Evolutionary conservation across 306 rosid genomes (phyloP).

Genomic region (Citrullus colocynthis): DNA sequence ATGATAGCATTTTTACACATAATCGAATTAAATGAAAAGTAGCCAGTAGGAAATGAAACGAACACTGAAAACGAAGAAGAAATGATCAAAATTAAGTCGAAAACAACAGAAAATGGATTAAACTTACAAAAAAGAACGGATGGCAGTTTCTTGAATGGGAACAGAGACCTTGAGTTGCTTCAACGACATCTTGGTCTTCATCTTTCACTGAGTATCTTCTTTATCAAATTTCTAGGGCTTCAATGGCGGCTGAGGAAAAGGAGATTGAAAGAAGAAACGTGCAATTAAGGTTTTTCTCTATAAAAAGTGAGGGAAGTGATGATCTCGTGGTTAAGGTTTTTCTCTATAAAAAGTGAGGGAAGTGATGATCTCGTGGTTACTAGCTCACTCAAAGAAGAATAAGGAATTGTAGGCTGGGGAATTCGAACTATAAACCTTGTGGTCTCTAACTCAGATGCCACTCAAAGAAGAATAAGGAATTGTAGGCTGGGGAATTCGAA

Average conservation of each 20-base stretch:
- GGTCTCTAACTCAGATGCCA: no score
- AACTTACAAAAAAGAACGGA: conserved; percentile 63
- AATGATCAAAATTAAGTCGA: not conserved
- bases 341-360: no score
- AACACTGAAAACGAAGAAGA: not conserved
- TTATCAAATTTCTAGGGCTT: conserved; percentile 1
- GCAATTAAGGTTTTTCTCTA: no score
- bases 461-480: no score
- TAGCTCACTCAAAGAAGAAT: no score
- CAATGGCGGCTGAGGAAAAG: not conserved
- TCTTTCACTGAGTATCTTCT: conserved; percentile 3
- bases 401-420: no score
- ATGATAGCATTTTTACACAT: not conserved
- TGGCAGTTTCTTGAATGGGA: conserved; percentile 73
- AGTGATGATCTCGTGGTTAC: no score
- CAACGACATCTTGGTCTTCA: conserved; percentile 81
- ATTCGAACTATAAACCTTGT: no score
- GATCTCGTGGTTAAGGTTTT: no score
- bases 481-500: no score
- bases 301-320: no score
- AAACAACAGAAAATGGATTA: not conserved
- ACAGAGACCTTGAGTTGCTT: conserved; percentile 79
- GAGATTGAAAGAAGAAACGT: not conserved
- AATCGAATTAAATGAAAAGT: not conserved
- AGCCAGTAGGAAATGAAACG: not conserved